Evolutionary conservation across 2,329 filamentous ascomycete species (phyloP).

Genomic region (Botryotinia calthae): DNA sequence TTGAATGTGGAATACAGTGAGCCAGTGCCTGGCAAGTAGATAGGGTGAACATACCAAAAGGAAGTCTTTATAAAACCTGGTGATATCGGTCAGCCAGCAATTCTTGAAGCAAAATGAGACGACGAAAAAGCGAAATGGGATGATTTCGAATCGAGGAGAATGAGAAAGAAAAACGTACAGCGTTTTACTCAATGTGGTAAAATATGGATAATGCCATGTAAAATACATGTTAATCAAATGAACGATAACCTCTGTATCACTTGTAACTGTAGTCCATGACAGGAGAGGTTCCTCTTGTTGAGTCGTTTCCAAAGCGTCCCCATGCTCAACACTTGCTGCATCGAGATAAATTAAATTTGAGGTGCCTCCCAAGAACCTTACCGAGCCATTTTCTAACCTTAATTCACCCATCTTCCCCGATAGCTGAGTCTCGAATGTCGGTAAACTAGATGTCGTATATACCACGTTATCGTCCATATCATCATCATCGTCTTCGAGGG

Average conservation of each 20-base stretch:
- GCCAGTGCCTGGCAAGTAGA: not conserved
- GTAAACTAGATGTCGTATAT: conserved; percentile 44
- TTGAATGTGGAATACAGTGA: not conserved
- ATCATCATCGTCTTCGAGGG: conserved; percentile 40
- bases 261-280: conserved; percentile 85
- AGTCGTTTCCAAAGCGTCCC: conserved; percentile 35
- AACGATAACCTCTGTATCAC: conserved; percentile 72
- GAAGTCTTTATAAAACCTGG: conserved; percentile 73
- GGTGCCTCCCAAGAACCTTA: conserved; percentile 90
- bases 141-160: not conserved
- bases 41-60: not conserved
- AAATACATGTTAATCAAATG: conserved; percentile 98
- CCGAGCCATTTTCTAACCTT: conserved; percentile 79
- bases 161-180: conserved; percentile 42
- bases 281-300: conserved; percentile 61
- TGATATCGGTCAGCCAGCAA: not conserved
- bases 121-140: no score
- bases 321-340: conserved; percentile 43
- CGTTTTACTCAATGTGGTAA: conserved; percentile 82
- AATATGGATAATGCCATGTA: conserved; percentile 96
- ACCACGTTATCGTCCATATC: conserved; percentile 45
- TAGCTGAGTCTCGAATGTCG: conserved; percentile 67
- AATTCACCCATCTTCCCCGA: conserved; percentile 93
- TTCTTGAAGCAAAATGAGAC: not conserved
- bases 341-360: conserved; percentile 86